Base-by-base conservation (phyloP, 192 early-diverging fungal species). In the Coemansia sp. region DNA sequence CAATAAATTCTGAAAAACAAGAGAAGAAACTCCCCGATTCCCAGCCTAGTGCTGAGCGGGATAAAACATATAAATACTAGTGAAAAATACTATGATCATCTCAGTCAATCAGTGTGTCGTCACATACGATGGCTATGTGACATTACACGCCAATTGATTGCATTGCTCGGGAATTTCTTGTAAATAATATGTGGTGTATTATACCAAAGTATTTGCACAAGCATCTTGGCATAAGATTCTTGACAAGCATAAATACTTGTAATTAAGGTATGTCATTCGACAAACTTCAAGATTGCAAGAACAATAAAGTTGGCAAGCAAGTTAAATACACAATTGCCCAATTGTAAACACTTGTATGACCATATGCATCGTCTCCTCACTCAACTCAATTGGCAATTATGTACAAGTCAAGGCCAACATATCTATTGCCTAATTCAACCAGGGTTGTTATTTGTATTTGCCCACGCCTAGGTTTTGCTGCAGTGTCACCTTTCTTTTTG, bases 321-420 rank as follows among this genome's bases (percentile, higher is more conserved):
- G 24, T 5, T 24, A 10, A 55, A 13, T 15, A 13, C 53, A 13
- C 57, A 60, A 60, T 60, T 60, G 55, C 18, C 55, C 5, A 58
- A 58, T 58, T 58, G 55, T 58, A 55, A 31, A 29, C 24, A 27
- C 10, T 29, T 55, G 53, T 55, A 13, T 12, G 9, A 29, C 13
- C 53, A 55, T 33, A 13, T 55, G 53, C 53, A 31, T 13, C 29
- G 13, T 29, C 3, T 55, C 29, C 7, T 29, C 31, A 11, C 27
- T 55, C 24, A 13, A 33, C 55, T 31, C 55, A 58, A 58, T 58
- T 58, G 55, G 1, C 55, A 58, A 58, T 58, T 58, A 58, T 10
- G 55, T 15, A 33, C 31, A n/a, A 58, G 53, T 55, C 53, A 55
- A 16, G 3, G 24, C 24, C 24, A 27, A 29, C 24, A 8, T 13